These are phyloP conservation scores for Penicillium coffeae DNA, from an alignment of 495 filamentous ascomycete genomes.

Conservation along the genomic window DNA sequence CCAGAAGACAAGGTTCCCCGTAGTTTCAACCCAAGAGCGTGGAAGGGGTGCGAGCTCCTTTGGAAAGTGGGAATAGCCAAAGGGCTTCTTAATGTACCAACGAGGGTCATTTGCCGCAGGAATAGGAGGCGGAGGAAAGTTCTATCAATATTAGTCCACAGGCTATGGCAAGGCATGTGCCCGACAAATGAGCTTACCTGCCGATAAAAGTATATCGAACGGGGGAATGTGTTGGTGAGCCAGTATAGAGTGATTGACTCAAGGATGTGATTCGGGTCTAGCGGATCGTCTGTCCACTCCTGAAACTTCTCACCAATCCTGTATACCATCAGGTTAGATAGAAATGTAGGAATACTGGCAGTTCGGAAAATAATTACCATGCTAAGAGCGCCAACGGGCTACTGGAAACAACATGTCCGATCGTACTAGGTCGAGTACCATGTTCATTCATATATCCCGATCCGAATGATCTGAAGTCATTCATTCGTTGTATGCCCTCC, in stretches of 20 bases:
- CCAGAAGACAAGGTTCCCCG: slow-evolving; percentile 47
- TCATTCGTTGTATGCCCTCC: slow-evolving; percentile 24
- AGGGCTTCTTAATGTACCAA: slow-evolving; percentile 48
- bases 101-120: slow-evolving; percentile 21
- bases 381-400: slow-evolving; percentile 61
- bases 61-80: slow-evolving; percentile 57
- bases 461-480: slow-evolving; percentile 37
- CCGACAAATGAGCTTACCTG: slow-evolving; percentile 23
- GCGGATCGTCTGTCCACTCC: slow-evolving; percentile 56
- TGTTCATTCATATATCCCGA: slow-evolving; percentile 55
- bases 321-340: slow-evolving; percentile 2
- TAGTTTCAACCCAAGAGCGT: slow-evolving; percentile 45
- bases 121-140: slow-evolving; percentile 16
- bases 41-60: slow-evolving; percentile 50
- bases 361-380: too few relatives aligned
- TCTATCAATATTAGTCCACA: too few relatives aligned
- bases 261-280: slow-evolving; percentile 52
- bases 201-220: slow-evolving; percentile 56
- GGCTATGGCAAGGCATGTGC: too few relatives aligned
- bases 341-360: too few relatives aligned
- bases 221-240: slow-evolving; percentile 58
- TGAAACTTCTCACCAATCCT: slow-evolving; percentile 68
- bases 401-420: slow-evolving; percentile 53
- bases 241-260: slow-evolving; percentile 59
- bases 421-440: slow-evolving; percentile 56